Base-by-base conservation (phyloP, 768 basidiomycete species). In the Leucocoprinus birnbaumii region DNA sequence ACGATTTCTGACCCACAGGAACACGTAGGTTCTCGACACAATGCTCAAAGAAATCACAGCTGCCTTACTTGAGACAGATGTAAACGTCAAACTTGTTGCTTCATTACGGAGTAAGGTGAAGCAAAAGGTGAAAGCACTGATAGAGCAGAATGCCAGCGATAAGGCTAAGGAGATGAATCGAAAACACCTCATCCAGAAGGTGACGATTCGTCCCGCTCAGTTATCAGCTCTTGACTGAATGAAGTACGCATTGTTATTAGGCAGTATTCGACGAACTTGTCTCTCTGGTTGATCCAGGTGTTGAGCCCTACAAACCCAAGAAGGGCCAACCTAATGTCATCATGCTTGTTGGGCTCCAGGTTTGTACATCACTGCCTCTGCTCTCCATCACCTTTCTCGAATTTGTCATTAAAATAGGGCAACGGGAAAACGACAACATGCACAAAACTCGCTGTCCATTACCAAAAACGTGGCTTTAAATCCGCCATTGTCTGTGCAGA, bases 341-440 rank as follows among this genome's bases (percentile, higher is more conserved):
- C 56, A 99, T 99, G 97, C 93, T 93, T 35, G 94, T 98, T 58
- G 94, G 94, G 69, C 82, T 98, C 40, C 94, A 97, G 80, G 93
- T 91, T n/a, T n/a, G n/a, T n/a, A n/a, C n/a, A 61, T 57, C 79
- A 66, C 16, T 9, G 42, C 9, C 53, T 51, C n/a, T 16, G 14
- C 3, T 27, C 18, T 19, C n/a, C 16, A 50, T 34, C 47, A 43
- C 35, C 16, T 19, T 27, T 10, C 31, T 26, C 24, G 58, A 26
- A 51, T 44, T 48, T 44, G 13, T 13, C 46, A n/a, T 45, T 44
- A 55, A 27, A 43, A 27, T 62, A 96, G 92, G 94, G 94, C 48
- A 97, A 96, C 51, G 97, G 97, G 41, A 99, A 99, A 78, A 99
- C 97, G 3, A 99, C 97, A 19, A 98, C 96, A 38, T 99, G 97